Evolutionary conservation across 2,329 filamentous ascomycete species (phyloP).

Genomic region (Nectriaceae sp.): DNA sequence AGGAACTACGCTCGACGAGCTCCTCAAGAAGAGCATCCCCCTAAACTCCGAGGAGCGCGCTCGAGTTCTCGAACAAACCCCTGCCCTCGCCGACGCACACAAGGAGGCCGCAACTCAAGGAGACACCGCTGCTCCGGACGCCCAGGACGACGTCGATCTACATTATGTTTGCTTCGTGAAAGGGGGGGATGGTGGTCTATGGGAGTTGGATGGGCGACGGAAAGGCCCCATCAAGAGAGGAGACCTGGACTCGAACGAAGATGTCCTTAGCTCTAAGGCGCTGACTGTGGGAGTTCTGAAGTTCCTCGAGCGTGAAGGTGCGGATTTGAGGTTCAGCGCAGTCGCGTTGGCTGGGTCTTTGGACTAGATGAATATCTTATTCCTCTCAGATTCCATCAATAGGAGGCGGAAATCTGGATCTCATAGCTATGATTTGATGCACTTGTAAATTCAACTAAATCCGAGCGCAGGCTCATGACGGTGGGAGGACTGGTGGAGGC

Average conservation of each 20-base stretch:
- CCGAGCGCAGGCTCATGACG: too few relatives aligned
- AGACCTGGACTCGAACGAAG: constrained; percentile 59
- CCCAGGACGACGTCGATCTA: constrained; percentile 81
- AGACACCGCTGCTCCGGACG: constrained; percentile 76
- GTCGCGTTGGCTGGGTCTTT: constrained; percentile 55
- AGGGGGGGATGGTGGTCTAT: constrained; percentile 61
- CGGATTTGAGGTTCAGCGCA: constrained; percentile 60
- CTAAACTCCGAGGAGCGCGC: constrained; percentile 68
- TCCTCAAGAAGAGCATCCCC: constrained; percentile 71
- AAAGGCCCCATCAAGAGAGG: constrained; percentile 61
- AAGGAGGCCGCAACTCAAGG: constrained; percentile 74
- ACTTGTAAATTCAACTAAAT: too few relatives aligned
- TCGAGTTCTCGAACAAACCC: constrained; percentile 73
- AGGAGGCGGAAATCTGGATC: too few relatives aligned
- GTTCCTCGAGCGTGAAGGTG: constrained; percentile 58
- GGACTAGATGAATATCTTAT: too few relatives aligned
- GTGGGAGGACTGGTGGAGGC: too few relatives aligned
- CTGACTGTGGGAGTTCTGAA: constrained; percentile 66
- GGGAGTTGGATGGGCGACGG: constrained; percentile 61
- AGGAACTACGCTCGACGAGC: constrained; percentile 58
- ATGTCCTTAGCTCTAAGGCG: constrained; percentile 75
- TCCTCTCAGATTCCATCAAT: too few relatives aligned
- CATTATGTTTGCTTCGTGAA: constrained; percentile 97
- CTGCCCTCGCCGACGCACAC: constrained; percentile 77
- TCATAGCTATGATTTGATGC: too few relatives aligned